A percentile compares a stretch with the other conserved stretches of the same genome.
phyloP scores from a whole-genome alignment of 768 basidiomycete genomes.

The Tylopilus sp. region DNA sequence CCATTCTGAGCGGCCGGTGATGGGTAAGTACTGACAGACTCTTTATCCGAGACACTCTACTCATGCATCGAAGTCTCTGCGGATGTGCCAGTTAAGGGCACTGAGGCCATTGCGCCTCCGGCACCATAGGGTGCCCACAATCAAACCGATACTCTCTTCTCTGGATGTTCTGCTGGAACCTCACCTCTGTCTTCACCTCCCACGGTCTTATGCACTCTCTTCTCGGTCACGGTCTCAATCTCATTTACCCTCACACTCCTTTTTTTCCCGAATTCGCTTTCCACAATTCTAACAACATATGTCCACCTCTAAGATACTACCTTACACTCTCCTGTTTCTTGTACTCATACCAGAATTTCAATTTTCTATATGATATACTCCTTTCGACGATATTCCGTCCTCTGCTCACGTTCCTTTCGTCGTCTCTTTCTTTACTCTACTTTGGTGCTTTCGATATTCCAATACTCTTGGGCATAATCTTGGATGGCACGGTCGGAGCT shows the following conservation, averaged over 20 bases:
- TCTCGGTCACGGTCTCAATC: not conserved
- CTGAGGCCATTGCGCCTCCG: conserved; percentile 1
- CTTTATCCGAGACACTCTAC: not conserved
- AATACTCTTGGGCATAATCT: conserved; percentile 88
- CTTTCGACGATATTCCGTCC: not conserved
- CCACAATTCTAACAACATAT: conserved; percentile 6
- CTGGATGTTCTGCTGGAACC: not conserved
- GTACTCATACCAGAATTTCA: not conserved
- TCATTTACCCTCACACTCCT: conserved; percentile 6
- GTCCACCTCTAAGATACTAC: conserved; percentile 11
- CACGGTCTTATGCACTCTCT: not conserved
- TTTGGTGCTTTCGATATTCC: conserved; percentile 62
- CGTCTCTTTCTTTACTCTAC: conserved; percentile 19
- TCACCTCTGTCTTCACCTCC: not conserved
- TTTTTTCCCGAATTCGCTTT: conserved; percentile 8
- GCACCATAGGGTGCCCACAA: not conserved
- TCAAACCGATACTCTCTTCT: not conserved
- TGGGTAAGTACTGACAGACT: conserved; percentile 10
- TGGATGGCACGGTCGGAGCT: conserved; percentile 91
- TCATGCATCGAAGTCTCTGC: conserved; percentile 2
- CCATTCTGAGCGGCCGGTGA: not conserved
- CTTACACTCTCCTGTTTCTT: conserved; percentile 7
- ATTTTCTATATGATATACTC: conserved; percentile 15
- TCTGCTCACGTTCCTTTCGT: not conserved
- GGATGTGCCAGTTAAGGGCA: not conserved